These are phyloP conservation scores for Fusarium virguliforme DNA, from an alignment of 2,329 filamentous ascomycete species.

Conservation along the genomic window DNA sequence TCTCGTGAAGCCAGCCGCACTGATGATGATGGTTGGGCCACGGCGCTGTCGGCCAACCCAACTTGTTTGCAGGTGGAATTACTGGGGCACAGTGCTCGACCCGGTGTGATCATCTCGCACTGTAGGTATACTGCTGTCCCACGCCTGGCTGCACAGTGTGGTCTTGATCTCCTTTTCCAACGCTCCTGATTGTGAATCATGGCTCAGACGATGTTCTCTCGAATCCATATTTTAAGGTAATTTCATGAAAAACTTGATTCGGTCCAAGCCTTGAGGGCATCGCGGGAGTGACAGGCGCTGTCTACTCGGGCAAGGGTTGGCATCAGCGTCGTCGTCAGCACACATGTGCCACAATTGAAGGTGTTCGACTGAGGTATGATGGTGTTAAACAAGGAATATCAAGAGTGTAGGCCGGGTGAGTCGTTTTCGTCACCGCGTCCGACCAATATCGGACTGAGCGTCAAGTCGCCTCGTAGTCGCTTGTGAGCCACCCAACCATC, in stretches of 20 bases:
- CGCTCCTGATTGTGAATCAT: not conserved
- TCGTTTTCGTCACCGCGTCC: not conserved
- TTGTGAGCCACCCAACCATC: not conserved
- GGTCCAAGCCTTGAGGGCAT: not conserved
- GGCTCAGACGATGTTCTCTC: not conserved
- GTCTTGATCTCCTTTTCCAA: not conserved
- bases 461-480: not conserved
- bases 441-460: not conserved
- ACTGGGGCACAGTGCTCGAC: slow-evolving; percentile 40
- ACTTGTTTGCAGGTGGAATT: slow-evolving; percentile 30
- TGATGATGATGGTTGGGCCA: slow-evolving; percentile 40
- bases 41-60: slow-evolving; percentile 29
- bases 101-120: not conserved
- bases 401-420: not conserved
- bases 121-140: rapidly evolving
- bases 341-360: not conserved
- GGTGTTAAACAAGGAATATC: not conserved
- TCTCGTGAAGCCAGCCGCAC: slow-evolving; percentile 24
- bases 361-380: not conserved
- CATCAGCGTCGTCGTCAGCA: not conserved
- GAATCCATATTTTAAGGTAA: not conserved
- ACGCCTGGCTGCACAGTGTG: slow-evolving; percentile 19
- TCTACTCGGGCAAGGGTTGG: not conserved
- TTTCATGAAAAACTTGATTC: not conserved
- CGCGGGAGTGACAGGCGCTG: not conserved